phyloP scores from a whole-genome alignment of 768 basidiomycete species.

The Phanerochaete carnosa region DNA sequence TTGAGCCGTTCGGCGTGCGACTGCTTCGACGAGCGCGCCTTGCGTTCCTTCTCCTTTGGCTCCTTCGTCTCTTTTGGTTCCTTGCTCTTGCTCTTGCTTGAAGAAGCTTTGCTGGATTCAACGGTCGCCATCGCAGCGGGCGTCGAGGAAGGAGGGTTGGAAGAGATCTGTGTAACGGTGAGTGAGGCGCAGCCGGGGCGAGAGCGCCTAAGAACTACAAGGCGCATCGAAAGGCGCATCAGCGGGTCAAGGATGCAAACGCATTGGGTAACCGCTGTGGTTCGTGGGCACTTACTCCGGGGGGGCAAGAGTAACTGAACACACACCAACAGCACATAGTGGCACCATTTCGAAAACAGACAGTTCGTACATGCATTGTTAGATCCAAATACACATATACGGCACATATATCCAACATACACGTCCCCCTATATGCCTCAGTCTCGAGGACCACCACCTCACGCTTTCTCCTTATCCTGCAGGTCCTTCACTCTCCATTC shows the following conservation, averaged over 20 bases:
- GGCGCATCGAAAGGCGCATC: background rate
- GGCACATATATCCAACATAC: no score
- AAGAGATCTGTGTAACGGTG: background rate
- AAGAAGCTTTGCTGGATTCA: background rate
- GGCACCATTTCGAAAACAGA: no score
- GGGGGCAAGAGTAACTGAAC: no score
- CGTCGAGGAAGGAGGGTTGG: background rate
- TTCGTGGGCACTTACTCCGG: no score
- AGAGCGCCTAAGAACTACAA: no score
- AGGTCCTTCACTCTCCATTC: slow-evolving; percentile 31
- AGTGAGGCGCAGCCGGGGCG: background rate
- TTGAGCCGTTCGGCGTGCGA: slow-evolving; percentile 65
- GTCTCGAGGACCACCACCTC: no score
- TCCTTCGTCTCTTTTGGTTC: background rate
- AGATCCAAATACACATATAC: no score
- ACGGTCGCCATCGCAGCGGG: slow-evolving; percentile 2
- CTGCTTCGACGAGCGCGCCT: slow-evolving; percentile 14
- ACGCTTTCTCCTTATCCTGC: no score
- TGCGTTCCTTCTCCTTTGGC: slow-evolving; percentile 19
- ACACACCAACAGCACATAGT: no score
- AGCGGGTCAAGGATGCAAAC: background rate
- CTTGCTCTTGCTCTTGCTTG: background rate
- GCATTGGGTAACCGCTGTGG: no score
- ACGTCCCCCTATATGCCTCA: no score
- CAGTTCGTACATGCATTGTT: no score